Conservation (phyloP, 169 alveolate genomes). For the Babesia ovis region DNA sequence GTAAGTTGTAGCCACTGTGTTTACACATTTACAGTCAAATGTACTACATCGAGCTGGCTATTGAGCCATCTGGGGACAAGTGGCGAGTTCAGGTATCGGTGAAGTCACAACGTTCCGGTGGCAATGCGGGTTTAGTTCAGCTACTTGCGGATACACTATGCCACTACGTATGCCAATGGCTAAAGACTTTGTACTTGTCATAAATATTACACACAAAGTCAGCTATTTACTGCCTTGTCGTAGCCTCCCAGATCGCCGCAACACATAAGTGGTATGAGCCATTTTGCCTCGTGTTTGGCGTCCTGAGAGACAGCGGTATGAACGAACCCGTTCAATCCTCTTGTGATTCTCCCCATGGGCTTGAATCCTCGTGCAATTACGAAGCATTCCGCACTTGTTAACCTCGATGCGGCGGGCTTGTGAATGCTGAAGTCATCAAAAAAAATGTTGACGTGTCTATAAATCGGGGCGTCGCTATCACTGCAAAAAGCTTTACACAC, state of each 20-base stretch:
- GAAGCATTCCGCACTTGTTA: conserved; percentile 87
- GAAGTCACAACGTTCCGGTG: conserved; percentile 20
- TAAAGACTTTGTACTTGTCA: conserved; percentile 2
- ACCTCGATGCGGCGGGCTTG: conserved; percentile 87
- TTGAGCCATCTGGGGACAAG: conserved; percentile 20
- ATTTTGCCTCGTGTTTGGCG: conserved; percentile 18
- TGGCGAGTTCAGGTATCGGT: conserved; percentile 47
- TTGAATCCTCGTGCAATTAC: conserved; percentile 81
- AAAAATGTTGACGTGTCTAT: conserved; percentile 71
- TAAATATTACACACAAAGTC: neutral
- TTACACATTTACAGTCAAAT: conserved; percentile 11
- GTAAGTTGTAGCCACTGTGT: conserved; percentile 1
- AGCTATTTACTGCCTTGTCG: conserved; percentile 26
- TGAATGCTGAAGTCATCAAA: conserved; percentile 81
- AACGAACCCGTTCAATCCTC: conserved; percentile 23
- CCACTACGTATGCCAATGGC: conserved; percentile 29
- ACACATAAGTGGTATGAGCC: conserved; percentile 29
- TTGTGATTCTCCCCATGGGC: conserved; percentile 56
- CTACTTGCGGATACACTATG: conserved; percentile 38
- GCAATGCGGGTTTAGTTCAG: conserved; percentile 26
- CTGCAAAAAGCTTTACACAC: conserved; percentile 96
- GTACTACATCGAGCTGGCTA: conserved; percentile 53
- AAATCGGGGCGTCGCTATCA: conserved; percentile 85
- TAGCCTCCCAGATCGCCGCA: conserved; percentile 54
- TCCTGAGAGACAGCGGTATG: conserved; percentile 9